Base-by-base conservation (phyloP, 768 basidiomycete species). In the Phaeotremella fagi region DNA sequence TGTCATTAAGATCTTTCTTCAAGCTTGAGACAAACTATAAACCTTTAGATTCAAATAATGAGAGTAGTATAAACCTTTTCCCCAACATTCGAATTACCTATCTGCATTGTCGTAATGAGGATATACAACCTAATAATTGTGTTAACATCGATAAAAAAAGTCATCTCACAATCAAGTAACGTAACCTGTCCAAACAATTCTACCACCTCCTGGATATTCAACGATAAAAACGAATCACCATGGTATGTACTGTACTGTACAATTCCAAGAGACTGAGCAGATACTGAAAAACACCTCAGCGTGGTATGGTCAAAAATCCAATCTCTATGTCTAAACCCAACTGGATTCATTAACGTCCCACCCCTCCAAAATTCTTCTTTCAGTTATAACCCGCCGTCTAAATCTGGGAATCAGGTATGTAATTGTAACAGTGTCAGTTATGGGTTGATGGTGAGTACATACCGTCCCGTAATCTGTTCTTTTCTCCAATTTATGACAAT, bases 251-350 rank as follows among this genome's bases (percentile, higher is more conserved):
- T n/a, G 3, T 20, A n/a, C 4, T 18, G 38, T 41, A 18, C 9
- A 18, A 12, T 6, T 7, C 5, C 27, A 15, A 28, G 29, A 22
- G 14, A 14, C 20, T 29, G 29, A 22, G 12, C 4, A 4, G 15
- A 33, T 29, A 12, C 20, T 26, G 11, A 25, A 15, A 12, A 18
- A 5, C 4, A 14, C 12, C n/a, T 1, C 35, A 70, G 68, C 31
- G 28, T 61, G 3, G 55, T 55, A 14, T 70, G 68, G 68, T 62
- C 65, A 3, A 63, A 60, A 24, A 38, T 70, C 3, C 68, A 70
- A 53, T 64, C 64, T 22, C 62, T 70, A 22, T 70, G 68, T 44
- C 38, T 66, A 2, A 49, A 59, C 4, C 18, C 35, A 3, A 45
- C 51, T 3, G 20, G 36, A 20, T 60, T 48, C 33, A 55, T 70